A percentile compares a stretch with the other conserved stretches of the same genome.
phyloP scores from a whole-genome alignment of 1,139 yeast genomes.

The Candida gigantensis region DNA sequence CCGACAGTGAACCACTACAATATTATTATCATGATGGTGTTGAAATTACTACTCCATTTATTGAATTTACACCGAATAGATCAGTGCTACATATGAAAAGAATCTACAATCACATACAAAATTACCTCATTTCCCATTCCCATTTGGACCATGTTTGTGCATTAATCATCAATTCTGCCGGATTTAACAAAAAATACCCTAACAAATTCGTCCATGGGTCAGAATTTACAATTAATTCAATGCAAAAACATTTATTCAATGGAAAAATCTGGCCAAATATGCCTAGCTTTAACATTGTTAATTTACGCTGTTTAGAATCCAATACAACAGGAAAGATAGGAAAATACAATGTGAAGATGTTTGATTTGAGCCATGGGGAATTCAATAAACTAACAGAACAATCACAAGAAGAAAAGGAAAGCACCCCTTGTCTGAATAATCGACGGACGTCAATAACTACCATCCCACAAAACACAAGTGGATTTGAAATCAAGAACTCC shows the following conservation, averaged over 20 bases:
- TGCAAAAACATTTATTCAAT: constrained; percentile 65
- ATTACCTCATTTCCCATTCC: constrained; percentile 73
- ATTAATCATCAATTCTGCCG: constrained; percentile 70
- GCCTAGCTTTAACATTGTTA: constrained; percentile 37
- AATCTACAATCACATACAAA: constrained; percentile 38
- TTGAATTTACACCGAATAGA: constrained; percentile 14
- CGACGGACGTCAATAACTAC: constrained; percentile 16
- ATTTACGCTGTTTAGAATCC: constrained; percentile 22
- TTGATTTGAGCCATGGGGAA: constrained; percentile 44
- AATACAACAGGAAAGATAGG: constrained; percentile 19
- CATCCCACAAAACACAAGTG: constrained; percentile 11
- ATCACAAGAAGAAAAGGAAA: background rate
- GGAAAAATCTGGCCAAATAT: constrained; percentile 81
- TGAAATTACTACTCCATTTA: constrained; percentile 32
- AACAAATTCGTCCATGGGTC: constrained; percentile 53
- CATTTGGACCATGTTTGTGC: constrained; percentile 82
- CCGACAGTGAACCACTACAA: constrained; percentile 21
- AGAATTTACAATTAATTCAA: constrained; percentile 49
- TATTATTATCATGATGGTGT: constrained; percentile 17
- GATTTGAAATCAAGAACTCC: constrained; percentile 8
- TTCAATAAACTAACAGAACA: constrained; percentile 12
- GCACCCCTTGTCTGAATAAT: no score
- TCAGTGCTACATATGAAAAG: constrained; percentile 19
- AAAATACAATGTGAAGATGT: constrained; percentile 28
- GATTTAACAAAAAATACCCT: constrained; percentile 28